phyloP scores from a whole-genome alignment of 1,139 yeast genomes.

The Pichia sp. region DNA sequence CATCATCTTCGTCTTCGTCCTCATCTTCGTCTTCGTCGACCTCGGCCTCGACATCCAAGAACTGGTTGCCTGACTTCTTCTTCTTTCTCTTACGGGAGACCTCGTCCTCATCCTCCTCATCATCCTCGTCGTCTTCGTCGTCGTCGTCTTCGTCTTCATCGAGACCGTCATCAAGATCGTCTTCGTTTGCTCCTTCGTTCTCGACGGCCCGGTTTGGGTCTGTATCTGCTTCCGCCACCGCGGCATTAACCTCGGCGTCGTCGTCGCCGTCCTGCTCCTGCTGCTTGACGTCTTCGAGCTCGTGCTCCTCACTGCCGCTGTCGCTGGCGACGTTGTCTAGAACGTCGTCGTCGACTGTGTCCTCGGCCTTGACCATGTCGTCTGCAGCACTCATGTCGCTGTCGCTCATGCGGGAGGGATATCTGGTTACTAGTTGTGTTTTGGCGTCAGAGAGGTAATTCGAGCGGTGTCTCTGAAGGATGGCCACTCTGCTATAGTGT shows the following conservation, averaged over 20 bases:
- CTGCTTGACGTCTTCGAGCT: constrained; percentile 6
- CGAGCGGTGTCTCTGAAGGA: background rate
- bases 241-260: background rate
- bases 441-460: too few species aligned
- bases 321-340: constrained; percentile 2
- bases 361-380: background rate
- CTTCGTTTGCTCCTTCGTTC: constrained; percentile 25
- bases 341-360: background rate
- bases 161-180: background rate
- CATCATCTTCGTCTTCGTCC: constrained; percentile 88
- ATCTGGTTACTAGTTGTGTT: too few species aligned
- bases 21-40: constrained; percentile 98
- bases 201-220: background rate
- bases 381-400: background rate
- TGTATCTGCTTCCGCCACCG: too few species aligned
- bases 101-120: constrained; percentile 51
- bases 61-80: constrained; percentile 74
- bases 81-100: constrained; percentile 43
- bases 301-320: background rate
- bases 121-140: constrained; percentile 65
- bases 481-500: background rate
- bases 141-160: constrained; percentile 31
- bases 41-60: constrained; percentile 98
- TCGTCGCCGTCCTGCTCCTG: constrained; percentile 6
- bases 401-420: background rate